These are phyloP conservation scores for Isoetes engelmannii DNA, from an alignment of 83 land plant genomes.

Conservation along the genomic window DNA sequence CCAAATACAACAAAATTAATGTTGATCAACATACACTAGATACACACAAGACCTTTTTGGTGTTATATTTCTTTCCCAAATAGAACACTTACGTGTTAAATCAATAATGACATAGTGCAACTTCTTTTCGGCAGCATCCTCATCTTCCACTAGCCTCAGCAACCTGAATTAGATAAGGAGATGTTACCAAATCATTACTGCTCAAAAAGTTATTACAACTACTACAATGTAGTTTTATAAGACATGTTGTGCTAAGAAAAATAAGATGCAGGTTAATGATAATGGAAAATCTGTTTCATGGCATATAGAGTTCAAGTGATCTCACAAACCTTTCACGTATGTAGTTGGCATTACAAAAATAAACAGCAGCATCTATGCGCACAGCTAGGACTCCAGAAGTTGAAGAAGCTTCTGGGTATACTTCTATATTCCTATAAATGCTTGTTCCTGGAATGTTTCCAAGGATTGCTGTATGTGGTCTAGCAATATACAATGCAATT, in stretches of 20 bases:
- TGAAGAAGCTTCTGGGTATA: conserved; percentile 39
- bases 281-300: too few relatives aligned
- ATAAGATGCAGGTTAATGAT: too few relatives aligned
- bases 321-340: too few relatives aligned
- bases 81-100: not conserved
- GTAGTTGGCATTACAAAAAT: too few relatives aligned
- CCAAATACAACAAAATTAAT: not conserved
- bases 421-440: conserved; percentile 44
- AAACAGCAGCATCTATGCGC: conserved; percentile 39
- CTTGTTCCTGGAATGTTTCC: conserved; percentile 64
- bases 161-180: not conserved
- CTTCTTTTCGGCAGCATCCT: not conserved
- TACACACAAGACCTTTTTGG: not conserved
- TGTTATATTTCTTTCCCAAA: not conserved
- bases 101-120: not conserved
- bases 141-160: not conserved
- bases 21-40: not conserved
- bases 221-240: too few relatives aligned
- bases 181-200: not conserved
- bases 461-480: conserved; percentile 58
- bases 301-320: too few relatives aligned
- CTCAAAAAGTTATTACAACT: not conserved
- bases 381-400: conserved; percentile 52
- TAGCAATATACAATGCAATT: conserved; percentile 42
- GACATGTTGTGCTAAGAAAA: too few relatives aligned